A percentile compares a stretch with the other conserved stretches of the same genome.
These are phyloP conservation scores for Mesotaenium endlicherianum DNA, from an alignment of 139 green algal genomes.

Conservation along the genomic window DNA sequence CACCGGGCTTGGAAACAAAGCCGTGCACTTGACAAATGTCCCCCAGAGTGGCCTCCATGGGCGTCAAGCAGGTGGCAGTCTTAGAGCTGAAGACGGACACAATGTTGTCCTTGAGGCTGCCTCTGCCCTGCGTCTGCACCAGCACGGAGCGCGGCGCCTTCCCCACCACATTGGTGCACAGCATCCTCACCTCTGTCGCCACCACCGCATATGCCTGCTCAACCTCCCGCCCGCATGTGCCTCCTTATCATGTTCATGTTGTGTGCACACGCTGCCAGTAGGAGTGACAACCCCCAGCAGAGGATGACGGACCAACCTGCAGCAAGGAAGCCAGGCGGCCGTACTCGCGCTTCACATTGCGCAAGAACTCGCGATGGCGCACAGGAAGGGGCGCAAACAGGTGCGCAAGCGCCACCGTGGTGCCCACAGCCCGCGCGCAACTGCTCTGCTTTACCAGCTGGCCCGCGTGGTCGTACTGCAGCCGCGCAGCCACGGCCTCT, in stretches of 20 bases:
- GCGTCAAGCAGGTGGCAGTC: conserved; percentile 64
- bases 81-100: conserved; percentile 80
- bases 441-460: conserved; percentile 12
- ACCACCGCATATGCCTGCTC: conserved; percentile 62
- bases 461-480: conserved; percentile 73
- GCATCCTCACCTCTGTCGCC: conserved; percentile 22
- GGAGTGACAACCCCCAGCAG: no score
- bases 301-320: conserved; percentile 22
- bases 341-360: conserved; percentile 83
- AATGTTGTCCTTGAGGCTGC: conserved; percentile 68
- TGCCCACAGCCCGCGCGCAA: conserved; percentile 74
- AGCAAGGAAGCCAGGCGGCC: conserved; percentile 59
- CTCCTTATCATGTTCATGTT: no score
- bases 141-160: conserved; percentile 61
- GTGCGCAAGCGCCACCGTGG: conserved; percentile 78
- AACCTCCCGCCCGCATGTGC: no score
- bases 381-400: conserved; percentile 90
- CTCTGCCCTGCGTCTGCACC: conserved; percentile 64
- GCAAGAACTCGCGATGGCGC: conserved; percentile 71
- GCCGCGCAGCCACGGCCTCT: conserved; percentile 55
- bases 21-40: conserved; percentile 34
- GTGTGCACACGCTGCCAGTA: no score
- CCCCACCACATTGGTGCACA: conserved; percentile 60
- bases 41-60: conserved; percentile 56
- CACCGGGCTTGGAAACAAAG: conserved; percentile 71